Percentiles rank a stretch among this genome's conserved stretches.
Conservation (phyloP, 352 stramenopile genomes). For the Hyaloperonospora arabidopsidis region DNA sequence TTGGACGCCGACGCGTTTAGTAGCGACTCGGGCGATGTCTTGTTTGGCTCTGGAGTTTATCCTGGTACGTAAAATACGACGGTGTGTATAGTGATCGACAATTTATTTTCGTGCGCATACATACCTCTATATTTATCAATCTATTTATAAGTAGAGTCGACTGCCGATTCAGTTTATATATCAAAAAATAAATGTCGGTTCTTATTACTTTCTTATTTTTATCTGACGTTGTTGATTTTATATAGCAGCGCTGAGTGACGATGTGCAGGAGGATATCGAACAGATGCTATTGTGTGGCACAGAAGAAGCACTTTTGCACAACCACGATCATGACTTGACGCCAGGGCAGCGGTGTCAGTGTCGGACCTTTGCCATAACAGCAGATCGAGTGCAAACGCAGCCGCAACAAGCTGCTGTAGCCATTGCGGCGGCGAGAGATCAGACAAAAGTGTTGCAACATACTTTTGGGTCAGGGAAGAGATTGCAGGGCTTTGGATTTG, state of each 20-base stretch:
- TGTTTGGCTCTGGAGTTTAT: conserved; percentile 31
- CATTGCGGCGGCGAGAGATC: conserved; percentile 22
- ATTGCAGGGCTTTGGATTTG: conserved; percentile 44
- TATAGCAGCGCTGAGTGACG: conserved; percentile 22
- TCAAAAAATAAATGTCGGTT: too few species aligned
- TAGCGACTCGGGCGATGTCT: conserved; percentile 17
- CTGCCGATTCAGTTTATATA: too few species aligned
- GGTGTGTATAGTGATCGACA: too few species aligned
- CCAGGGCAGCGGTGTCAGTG: conserved; percentile 24
- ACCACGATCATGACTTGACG: conserved; percentile 21
- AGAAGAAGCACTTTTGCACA: conserved; percentile 31
- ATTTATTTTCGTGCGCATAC: too few species aligned
- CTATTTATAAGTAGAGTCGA: too few species aligned
- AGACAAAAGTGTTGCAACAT: conserved; percentile 40
- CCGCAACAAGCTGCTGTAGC: conserved; percentile 11
- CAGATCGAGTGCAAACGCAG: conserved; percentile 23
- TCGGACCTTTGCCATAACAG: conserved; percentile 30
- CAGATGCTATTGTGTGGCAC: conserved; percentile 47
- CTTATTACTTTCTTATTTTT: too few species aligned
- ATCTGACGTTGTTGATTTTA: too few species aligned
- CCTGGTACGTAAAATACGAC: too few species aligned
- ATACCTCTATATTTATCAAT: too few species aligned
- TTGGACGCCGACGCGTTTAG: conserved; percentile 28
- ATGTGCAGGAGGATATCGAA: conserved; percentile 47
- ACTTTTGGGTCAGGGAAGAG: conserved; percentile 49